phyloP scores from a whole-genome alignment of 2,329 filamentous ascomycete species.

The Alternaria brassicae region DNA sequence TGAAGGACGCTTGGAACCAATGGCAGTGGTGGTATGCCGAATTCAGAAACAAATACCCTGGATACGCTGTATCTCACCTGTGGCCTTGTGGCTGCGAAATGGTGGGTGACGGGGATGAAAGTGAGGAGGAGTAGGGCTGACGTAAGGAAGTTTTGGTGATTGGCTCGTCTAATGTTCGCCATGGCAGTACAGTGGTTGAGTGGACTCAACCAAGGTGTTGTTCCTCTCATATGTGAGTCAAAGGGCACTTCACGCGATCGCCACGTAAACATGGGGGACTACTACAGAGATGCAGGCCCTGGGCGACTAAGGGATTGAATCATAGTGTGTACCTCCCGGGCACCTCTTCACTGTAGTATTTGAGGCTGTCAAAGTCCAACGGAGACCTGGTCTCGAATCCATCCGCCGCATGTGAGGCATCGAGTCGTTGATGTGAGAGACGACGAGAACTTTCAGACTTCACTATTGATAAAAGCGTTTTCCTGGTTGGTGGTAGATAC shows the following conservation, averaged over 20 bases:
- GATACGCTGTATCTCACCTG: conserved; percentile 14
- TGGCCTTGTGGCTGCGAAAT: conserved; percentile 40
- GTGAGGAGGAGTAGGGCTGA: conserved; percentile 24
- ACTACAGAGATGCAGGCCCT: not conserved
- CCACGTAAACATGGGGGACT: too few species aligned
- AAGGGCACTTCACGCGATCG: not conserved
- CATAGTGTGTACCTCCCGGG: too few species aligned
- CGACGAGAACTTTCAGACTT: not conserved
- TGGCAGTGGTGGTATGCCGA: conserved; percentile 20
- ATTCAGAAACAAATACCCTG: conserved; percentile 30
- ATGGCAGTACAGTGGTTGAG: not conserved
- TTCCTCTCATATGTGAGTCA: not conserved
- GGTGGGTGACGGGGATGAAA: conserved; percentile 13
- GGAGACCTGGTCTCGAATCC: not conserved
- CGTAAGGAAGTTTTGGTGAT: not conserved
- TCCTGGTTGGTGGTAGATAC: not conserved
- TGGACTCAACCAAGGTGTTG: not conserved
- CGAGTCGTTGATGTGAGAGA: not conserved
- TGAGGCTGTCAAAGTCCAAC: not conserved
- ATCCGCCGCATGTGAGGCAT: not conserved
- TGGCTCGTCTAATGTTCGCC: not conserved
- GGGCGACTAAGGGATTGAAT: not conserved
- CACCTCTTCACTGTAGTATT: not conserved
- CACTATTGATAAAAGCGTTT: not conserved
- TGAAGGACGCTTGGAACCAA: not conserved